These are phyloP conservation scores for Umbilicaria muhlenbergii DNA, from an alignment of 495 filamentous ascomycete genomes.

Conservation along the genomic window DNA sequence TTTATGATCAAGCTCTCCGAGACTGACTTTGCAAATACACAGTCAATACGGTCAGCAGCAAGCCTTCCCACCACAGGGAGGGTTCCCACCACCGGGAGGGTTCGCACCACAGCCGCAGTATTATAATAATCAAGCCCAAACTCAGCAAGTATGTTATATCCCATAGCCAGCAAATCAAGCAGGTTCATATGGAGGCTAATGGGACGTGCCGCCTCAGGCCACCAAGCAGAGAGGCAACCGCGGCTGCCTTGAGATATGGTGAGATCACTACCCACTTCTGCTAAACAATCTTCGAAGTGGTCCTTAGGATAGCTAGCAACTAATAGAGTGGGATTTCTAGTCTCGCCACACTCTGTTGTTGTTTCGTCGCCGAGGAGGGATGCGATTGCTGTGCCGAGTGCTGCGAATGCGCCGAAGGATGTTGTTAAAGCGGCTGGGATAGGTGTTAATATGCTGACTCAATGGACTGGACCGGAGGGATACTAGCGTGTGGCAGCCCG, in stretches of 20 bases:
- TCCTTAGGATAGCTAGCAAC: too few relatives aligned
- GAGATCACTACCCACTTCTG: slow-evolving; percentile 7
- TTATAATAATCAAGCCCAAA: slow-evolving; percentile 28
- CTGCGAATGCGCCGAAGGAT: slow-evolving; percentile 46
- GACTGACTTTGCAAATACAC: not conserved
- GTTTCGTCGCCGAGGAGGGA: slow-evolving; percentile 62
- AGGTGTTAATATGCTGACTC: too few relatives aligned
- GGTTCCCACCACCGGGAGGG: slow-evolving; percentile 8
- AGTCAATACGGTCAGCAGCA: slow-evolving; percentile 7
- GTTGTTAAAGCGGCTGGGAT: slow-evolving; percentile 19
- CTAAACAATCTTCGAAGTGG: too few relatives aligned
- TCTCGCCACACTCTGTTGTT: slow-evolving; percentile 58
- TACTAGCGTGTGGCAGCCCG: too few relatives aligned
- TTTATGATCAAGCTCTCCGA: not conserved
- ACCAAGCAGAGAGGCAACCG: slow-evolving; percentile 33
- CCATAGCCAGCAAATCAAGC: slow-evolving; percentile 8
- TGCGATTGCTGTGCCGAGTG: slow-evolving; percentile 67
- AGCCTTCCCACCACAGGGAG: slow-evolving; percentile 15
- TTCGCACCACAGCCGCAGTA: not conserved
- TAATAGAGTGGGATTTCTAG: slow-evolving; percentile 15
- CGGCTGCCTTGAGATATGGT: slow-evolving; percentile 50
- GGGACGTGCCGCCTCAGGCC: too few relatives aligned
- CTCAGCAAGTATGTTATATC: slow-evolving; percentile 14
- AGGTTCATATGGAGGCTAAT: not conserved
- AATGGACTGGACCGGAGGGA: too few relatives aligned